Base-by-base conservation (phyloP, 768 basidiomycete genomes). In the Hygrocybe punicea region DNA sequence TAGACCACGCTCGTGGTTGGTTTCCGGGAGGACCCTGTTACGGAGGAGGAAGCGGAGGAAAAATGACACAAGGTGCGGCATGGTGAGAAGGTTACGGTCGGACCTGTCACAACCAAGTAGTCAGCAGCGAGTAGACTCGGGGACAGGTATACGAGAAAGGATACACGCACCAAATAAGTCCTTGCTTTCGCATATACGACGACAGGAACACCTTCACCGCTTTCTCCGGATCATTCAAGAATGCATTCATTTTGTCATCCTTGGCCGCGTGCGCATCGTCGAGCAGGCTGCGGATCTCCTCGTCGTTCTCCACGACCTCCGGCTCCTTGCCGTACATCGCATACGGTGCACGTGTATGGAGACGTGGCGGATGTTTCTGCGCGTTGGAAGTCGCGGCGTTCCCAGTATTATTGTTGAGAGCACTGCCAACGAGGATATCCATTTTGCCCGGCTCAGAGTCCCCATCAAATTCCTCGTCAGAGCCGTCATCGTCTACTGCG, bases 151-250 rank as follows among this genome's bases (percentile, higher is more conserved):
- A 50, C 39, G 29, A 6, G 47, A 46, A 52, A 34, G 25, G 59
- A 16, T 6, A 50, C 8, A 65, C 77, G n/a, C 58, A 88, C 89
- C 85, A 90, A 54, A 84, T 78, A 47, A 88, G 76, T 23, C 90
- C 90, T 56, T 83, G 81, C 53, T 83, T 79, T 35, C 82, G 76
- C 72, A 84, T 85, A 62, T 83, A 80, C 4, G 86, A 86, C 0
- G 87, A 86, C 58, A 92, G 73, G 69, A 90, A 92, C 17, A 89
- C 76, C 55, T 76, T 82, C 53, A 86, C 70, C 29, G 75, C 69
- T 8, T 66, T 68, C 60, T 84, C 86, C 0, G 90, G 87, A 55
- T 88, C 77, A 37, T 78, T 70, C 57, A 92, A 70, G 67, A 92
- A 92, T 4, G 68, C 59, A 0, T 74, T 63, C 52, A 84, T 70